phyloP scores from a whole-genome alignment of 495 filamentous ascomycete genomes.

The Hypoxylon intermedium region DNA sequence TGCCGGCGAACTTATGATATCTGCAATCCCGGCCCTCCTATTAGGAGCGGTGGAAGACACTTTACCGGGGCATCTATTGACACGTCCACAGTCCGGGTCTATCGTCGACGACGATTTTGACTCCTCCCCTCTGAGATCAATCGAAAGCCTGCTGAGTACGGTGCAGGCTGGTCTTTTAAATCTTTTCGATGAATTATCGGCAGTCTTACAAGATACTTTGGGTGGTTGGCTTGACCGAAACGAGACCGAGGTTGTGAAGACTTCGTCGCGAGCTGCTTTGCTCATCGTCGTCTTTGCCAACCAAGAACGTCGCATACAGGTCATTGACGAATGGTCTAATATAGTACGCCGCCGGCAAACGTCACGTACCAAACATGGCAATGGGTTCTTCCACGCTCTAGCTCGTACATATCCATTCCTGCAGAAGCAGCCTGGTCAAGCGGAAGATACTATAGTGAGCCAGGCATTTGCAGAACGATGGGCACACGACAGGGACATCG shows the following conservation, averaged over 20 bases:
- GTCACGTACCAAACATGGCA: conserved; percentile 39
- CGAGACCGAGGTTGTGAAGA: conserved; percentile 51
- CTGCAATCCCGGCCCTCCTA: conserved; percentile 49
- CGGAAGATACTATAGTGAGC: conserved; percentile 13
- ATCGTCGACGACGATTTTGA: conserved; percentile 20
- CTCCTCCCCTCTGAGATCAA: neutral
- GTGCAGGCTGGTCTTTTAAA: conserved; percentile 7
- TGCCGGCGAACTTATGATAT: conserved; percentile 62
- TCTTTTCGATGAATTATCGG: conserved; percentile 36
- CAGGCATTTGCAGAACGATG: conserved; percentile 47
- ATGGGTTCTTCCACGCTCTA: conserved; percentile 55
- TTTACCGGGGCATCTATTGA: neutral
- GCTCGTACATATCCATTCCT: conserved; percentile 36
- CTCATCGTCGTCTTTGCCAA: conserved; percentile 48
- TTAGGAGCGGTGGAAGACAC: conserved; percentile 5
- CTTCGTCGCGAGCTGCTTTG: conserved; percentile 52
- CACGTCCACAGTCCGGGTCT: conserved; percentile 14
- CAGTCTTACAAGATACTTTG: conserved; percentile 35
- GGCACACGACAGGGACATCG: conserved; percentile 55
- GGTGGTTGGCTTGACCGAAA: conserved; percentile 49
- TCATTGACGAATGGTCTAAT: conserved; percentile 49
- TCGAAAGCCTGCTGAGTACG: conserved; percentile 18
- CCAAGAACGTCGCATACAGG: conserved; percentile 36
- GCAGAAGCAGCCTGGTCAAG: conserved; percentile 1
- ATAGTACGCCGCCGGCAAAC: conserved; percentile 42